phyloP scores from a whole-genome alignment of 106 monocot species.

The Dendrobium chrysotoxum region DNA sequence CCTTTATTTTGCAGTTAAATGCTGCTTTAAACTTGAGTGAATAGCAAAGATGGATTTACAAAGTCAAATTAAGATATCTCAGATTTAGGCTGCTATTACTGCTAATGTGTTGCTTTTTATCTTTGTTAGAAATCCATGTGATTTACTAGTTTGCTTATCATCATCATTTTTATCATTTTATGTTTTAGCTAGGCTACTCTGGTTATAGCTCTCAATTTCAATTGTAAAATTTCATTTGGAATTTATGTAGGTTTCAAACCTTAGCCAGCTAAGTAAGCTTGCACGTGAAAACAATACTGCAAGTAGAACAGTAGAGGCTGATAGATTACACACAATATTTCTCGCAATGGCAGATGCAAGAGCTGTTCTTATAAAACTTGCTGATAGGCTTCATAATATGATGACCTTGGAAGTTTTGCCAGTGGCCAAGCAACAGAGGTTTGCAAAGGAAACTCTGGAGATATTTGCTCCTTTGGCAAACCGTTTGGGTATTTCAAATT shows the following conservation, averaged over 20 bases:
- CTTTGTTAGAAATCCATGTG: background rate
- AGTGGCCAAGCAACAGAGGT: conserved; percentile 52
- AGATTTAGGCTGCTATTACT: background rate
- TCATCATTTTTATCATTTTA: background rate
- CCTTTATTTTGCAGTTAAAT: background rate
- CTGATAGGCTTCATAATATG: conserved; percentile 91
- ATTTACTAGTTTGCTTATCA: background rate
- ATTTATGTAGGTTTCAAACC: conserved; percentile 64
- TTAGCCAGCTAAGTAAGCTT: conserved; percentile 85
- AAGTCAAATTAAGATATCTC: background rate
- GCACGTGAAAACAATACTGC: conserved; percentile 79
- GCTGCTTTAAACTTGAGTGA: background rate
- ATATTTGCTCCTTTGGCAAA: conserved; percentile 86
- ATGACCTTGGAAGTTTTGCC: conserved; percentile 81
- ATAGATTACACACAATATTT: conserved; percentile 70
- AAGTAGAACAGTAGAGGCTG: conserved; percentile 53
- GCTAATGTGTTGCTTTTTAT: background rate
- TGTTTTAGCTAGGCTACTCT: background rate
- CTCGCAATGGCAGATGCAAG: conserved; percentile 91
- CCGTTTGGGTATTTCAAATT: conserved; percentile 66
- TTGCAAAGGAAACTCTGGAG: conserved; percentile 81
- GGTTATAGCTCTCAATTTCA: background rate
- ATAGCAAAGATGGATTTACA: background rate
- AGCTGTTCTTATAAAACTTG: conserved; percentile 83
- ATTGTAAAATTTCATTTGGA: background rate